phyloP scores from a whole-genome alignment of 108 stramenopile genomes.

The Cyclotella choctawhatcheeana region DNA sequence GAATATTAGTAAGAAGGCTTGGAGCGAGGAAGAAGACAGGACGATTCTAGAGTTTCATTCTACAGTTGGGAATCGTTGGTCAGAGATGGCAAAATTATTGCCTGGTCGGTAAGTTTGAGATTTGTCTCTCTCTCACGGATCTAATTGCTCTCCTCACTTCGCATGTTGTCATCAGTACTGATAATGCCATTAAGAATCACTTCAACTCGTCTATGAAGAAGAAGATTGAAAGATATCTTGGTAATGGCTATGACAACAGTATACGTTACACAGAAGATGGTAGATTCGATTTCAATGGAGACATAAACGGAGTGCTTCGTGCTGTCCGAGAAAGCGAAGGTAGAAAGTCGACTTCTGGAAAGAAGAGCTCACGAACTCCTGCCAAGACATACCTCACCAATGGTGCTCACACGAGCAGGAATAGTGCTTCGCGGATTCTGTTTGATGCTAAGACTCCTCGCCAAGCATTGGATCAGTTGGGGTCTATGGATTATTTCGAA shows the following conservation, averaged over 20 bases:
- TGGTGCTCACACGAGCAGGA: not conserved
- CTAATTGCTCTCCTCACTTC: not conserved
- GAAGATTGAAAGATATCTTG: constrained; percentile 84
- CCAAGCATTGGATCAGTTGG: not conserved
- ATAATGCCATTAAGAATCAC: constrained; percentile 98
- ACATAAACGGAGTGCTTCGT: constrained; percentile 78
- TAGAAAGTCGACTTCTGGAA: not conserved
- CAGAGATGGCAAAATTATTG: constrained; percentile 89
- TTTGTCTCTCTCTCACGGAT: not conserved
- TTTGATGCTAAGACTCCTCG: constrained; percentile 14
- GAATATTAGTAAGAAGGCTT: constrained; percentile 85
- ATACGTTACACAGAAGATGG: constrained; percentile 67
- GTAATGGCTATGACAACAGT: constrained; percentile 51
- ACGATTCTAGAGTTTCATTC: constrained; percentile 82
- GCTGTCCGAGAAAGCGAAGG: constrained; percentile 68
- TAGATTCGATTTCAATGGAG: constrained; percentile 86
- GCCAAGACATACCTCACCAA: not conserved
- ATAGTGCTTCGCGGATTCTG: constrained; percentile 19
- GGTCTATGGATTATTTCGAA: not conserved
- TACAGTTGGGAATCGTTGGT: constrained; percentile 91
- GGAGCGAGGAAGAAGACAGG: constrained; percentile 90
- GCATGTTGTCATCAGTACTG: constrained; percentile 68
- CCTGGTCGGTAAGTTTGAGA: constrained; percentile 62
- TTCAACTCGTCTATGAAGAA: constrained; percentile 96
- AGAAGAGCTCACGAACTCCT: not conserved